Base-by-base conservation (phyloP, 331 rosid genomes). In the Prunus yedoensis region DNA sequence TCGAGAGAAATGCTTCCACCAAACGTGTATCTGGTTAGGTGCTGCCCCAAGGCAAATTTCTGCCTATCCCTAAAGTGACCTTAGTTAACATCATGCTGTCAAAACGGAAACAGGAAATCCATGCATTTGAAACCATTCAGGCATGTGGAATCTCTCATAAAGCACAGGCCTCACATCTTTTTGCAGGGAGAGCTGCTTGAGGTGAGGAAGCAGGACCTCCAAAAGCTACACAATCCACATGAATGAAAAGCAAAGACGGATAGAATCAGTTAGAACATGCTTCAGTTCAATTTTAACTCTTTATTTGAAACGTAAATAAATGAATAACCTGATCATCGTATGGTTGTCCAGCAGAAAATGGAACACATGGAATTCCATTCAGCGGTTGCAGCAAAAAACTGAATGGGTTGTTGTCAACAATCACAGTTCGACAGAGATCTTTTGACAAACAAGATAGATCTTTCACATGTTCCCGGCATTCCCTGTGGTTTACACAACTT, bases 91-190 rank as follows among this genome's bases (percentile, higher is more conserved):
- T 70, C 70, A 38, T 3, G 12, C 38, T 52, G 83, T 70, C 74
- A 89, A 25, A 25, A 80, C 47, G 20, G 91, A 85, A 80, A 83
- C 77, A 18, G 92, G 94, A 81, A 89, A 75, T 73, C 99, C 97
- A 52, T 92, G 97, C 83, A 85, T 85, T 74, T 81, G 96, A 85
- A 92, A 92, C 99, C 99, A 94, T 74, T 94, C 99, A n/a, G 97
- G 79, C 97, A 94, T 94, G 82, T 85, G 96, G 74, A 90, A 94
- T 82, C 68, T 89, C 32, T 90, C 90, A 67, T 84, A 78, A 45
- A 92, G 99, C 71, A 84, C 57, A 59, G 96, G 92, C 64, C 96
- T 84, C 63, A 92, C 96, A 61, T 94, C 97, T 43, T 85, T 84
- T 85, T 81, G 85, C 76, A 64, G 72, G 21, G 96, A 83, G 32